These are phyloP conservation scores for Ceratobasidium sp. DNA, from an alignment of 1,284 basidiomycete genomes.

Conservation along the genomic window DNA sequence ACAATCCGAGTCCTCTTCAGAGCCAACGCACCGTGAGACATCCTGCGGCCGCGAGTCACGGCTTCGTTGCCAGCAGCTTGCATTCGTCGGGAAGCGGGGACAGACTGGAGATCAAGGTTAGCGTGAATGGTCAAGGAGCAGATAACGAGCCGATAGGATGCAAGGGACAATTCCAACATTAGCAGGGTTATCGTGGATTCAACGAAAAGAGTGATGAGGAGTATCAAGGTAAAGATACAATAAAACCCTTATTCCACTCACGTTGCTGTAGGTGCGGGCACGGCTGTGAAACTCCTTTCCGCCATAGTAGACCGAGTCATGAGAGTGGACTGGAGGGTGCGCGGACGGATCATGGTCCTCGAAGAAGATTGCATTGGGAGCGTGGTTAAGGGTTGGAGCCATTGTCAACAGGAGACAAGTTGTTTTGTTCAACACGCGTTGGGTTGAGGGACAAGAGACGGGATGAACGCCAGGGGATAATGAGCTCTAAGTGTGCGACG, in stretches of 20 bases:
- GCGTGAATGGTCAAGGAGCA: neutral
- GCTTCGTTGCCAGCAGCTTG: constrained; percentile 47
- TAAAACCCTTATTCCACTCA: constrained; percentile 58
- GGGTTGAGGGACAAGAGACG: neutral
- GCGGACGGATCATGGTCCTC: constrained; percentile 65
- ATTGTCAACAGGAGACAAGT: neutral
- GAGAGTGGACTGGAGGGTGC: constrained; percentile 69
- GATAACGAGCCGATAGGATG: constrained; percentile 31
- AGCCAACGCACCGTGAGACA: constrained; percentile 49
- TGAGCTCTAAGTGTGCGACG: neutral
- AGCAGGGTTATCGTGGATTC: constrained; percentile 27
- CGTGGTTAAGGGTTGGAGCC: constrained; percentile 53
- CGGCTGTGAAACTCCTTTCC: constrained; percentile 80
- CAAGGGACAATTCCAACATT: constrained; percentile 16
- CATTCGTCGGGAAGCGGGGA: constrained; percentile 40
- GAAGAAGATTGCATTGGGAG: constrained; percentile 73
- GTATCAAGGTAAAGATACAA: constrained; percentile 38
- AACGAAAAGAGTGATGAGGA: constrained; percentile 11
- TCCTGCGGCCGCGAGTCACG: constrained; percentile 42
- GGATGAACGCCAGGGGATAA: constrained; percentile 16
- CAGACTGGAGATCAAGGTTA: constrained; percentile 24
- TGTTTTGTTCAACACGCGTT: constrained; percentile 15
- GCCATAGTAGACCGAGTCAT: constrained; percentile 87
- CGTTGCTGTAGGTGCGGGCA: constrained; percentile 86
- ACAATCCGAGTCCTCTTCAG: neutral